Conservation (phyloP, 225 moss, liverwort and hornwort species). For the Bryum argenteum region DNA sequence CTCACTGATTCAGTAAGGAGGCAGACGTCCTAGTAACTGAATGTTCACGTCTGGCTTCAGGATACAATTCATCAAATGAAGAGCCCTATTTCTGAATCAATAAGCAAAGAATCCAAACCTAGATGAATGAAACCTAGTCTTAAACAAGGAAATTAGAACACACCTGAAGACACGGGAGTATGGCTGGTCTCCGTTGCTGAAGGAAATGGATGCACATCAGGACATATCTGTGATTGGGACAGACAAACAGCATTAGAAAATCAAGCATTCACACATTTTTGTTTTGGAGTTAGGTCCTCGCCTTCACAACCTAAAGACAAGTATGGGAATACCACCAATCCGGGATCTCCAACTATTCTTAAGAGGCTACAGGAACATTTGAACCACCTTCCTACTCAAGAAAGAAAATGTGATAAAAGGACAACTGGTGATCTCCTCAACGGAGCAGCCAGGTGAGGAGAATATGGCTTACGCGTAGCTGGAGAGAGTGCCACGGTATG, state of each 20-base stretch:
- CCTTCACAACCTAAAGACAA: not conserved
- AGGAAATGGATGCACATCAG: slow-evolving; percentile 99
- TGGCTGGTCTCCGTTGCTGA: slow-evolving; percentile 92
- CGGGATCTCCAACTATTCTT: not conserved
- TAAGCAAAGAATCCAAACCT: slow-evolving; percentile 3
- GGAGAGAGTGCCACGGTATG: slow-evolving; percentile 95
- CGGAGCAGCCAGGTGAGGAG: slow-evolving; percentile 14
- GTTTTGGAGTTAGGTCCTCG: not conserved
- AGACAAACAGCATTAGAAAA: slow-evolving; percentile 21
- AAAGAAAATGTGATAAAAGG: not conserved
- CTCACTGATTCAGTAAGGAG: too few species aligned
- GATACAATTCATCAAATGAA: slow-evolving; percentile 5
- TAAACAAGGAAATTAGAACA: slow-evolving; percentile 1
- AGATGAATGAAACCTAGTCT: not conserved
- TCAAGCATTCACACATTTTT: slow-evolving; percentile 2
- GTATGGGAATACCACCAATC: not conserved
- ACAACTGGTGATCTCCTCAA: slow-evolving; percentile 9
- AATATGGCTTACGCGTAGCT: slow-evolving; percentile 86
- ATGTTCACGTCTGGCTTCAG: not conserved
- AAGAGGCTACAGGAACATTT: not conserved
- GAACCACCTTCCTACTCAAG: not conserved
- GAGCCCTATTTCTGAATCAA: slow-evolving; percentile 1
- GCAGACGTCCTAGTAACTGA: not conserved
- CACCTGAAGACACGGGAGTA: slow-evolving; percentile 98
- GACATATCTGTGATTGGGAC: slow-evolving; percentile 69